A percentile compares a stretch with the other conserved stretches of the same genome.
phyloP scores from a whole-genome alignment of 768 basidiomycete genomes.

The Kwoniella mangroviensis region DNA sequence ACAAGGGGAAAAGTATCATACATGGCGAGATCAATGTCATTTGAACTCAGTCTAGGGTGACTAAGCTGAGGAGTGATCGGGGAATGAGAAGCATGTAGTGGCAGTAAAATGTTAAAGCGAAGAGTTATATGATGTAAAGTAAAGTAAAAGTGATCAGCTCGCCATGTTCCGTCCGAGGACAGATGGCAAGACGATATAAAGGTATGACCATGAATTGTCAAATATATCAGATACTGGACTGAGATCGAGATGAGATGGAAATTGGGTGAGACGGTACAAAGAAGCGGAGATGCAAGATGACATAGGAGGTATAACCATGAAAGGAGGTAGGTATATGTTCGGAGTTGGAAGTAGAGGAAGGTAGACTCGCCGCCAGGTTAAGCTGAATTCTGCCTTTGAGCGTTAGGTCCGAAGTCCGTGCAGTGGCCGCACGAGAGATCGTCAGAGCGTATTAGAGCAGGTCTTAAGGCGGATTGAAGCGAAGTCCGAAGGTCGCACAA shows the following conservation, averaged over 20 bases:
- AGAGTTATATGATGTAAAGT: too few species aligned
- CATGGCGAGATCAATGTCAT: not conserved
- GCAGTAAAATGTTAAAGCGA: too few species aligned
- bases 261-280: not conserved
- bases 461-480: too few species aligned
- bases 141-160: too few species aligned
- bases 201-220: conserved; percentile 6
- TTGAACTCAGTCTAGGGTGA: not conserved
- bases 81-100: not conserved
- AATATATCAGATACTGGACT: not conserved
- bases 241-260: not conserved
- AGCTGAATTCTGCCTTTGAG: too few species aligned
- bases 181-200: conserved; percentile 11
- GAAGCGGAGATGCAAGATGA: not conserved
- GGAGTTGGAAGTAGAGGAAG: not conserved
- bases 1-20: too few species aligned
- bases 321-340: not conserved
- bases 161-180: conserved; percentile 2
- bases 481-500: too few species aligned
- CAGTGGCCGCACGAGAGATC: too few species aligned
- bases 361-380: too few species aligned
- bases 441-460: too few species aligned
- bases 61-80: not conserved
- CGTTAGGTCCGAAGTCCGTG: too few species aligned
- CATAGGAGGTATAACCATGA: not conserved